These are phyloP conservation scores for Pugionium dolabratum DNA, from an alignment of 345 rosid genomes.

Conservation along the genomic window DNA sequence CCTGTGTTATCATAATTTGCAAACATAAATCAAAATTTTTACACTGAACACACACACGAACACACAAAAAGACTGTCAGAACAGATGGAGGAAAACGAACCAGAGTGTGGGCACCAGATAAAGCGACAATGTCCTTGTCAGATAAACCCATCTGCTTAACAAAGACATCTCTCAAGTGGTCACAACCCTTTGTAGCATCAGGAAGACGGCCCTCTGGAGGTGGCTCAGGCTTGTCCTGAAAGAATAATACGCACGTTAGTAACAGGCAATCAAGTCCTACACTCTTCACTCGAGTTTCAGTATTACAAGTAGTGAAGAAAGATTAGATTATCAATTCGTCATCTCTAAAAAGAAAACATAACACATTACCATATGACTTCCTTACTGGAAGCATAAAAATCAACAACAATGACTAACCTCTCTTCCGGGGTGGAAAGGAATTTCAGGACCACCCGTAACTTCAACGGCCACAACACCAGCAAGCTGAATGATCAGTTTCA, in stretches of 20 bases:
- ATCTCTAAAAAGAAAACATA: neutral
- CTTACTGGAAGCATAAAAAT: neutral
- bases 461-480: conserved; percentile 97
- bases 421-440: conserved; percentile 95
- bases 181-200: conserved; percentile 83
- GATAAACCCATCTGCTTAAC: conserved; percentile 73
- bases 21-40: conserved; percentile 6
- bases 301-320: neutral
- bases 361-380: neutral
- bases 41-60: no score
- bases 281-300: neutral
- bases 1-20: conserved; percentile 47
- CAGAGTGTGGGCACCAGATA: conserved; percentile 96
- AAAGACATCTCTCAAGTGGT: conserved; percentile 82
- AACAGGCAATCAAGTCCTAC: conserved; percentile 5
- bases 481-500: conserved; percentile 42
- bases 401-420: conserved; percentile 53
- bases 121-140: conserved; percentile 87
- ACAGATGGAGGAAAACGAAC: conserved; percentile 43
- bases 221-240: conserved; percentile 86
- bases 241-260: neutral
- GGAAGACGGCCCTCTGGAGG: conserved; percentile 99
- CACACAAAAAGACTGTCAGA: neutral
- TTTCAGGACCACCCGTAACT: conserved; percentile 93
- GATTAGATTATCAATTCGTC: neutral